These are phyloP conservation scores for Lolium multiflorum DNA, from an alignment of 176 grass and related monocot genomes.

Conservation along the genomic window DNA sequence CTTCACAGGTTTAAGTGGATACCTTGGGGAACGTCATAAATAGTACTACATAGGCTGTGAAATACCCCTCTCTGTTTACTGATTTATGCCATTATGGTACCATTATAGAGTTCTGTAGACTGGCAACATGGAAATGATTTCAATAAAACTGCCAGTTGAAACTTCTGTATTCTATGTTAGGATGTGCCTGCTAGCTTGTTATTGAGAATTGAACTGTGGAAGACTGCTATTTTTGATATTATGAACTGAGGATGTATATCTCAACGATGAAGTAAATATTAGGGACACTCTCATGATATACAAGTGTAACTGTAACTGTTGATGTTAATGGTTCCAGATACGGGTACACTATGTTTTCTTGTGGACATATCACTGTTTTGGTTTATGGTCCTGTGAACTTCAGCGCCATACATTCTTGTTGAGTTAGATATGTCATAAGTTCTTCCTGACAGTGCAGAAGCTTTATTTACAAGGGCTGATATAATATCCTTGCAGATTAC, in stretches of 20 bases:
- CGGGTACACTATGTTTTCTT: not conserved
- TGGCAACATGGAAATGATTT: constrained; percentile 3
- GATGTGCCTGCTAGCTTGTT: not conserved
- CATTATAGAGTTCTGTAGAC: not conserved
- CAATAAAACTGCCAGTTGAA: not conserved
- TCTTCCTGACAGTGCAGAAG: not conserved
- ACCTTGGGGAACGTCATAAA: not conserved
- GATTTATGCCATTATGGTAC: not conserved
- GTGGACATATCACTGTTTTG: not conserved
- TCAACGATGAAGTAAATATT: constrained; percentile 22
- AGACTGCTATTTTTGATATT: not conserved
- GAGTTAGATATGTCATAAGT: not conserved
- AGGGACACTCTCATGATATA: not conserved
- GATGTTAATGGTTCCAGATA: not conserved
- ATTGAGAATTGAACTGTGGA: not conserved
- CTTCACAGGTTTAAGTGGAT: not conserved
- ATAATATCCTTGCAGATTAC: constrained; percentile 56
- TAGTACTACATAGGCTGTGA: not conserved
- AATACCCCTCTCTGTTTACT: not conserved
- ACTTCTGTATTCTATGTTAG: not conserved
- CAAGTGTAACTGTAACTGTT: constrained; percentile 5
- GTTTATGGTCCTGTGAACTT: not conserved
- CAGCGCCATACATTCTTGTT: not conserved
- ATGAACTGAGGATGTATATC: not conserved
- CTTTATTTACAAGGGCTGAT: constrained; percentile 23